Evolutionary conservation across 179 eudicot species (phyloP).

Genomic region (Nepenthes alata): DNA sequence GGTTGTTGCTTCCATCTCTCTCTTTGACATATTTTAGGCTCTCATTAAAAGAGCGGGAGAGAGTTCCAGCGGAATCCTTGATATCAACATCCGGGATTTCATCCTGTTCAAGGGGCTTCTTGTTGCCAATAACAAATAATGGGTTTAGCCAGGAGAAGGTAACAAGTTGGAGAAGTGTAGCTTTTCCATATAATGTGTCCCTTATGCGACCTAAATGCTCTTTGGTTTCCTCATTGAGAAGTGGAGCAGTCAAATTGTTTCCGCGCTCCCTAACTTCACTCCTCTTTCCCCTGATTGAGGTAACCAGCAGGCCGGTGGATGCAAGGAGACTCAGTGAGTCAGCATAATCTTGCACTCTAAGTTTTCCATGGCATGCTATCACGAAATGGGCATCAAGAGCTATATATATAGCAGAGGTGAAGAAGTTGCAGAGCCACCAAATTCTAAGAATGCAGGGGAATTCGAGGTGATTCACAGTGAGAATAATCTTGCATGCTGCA

Average conservation of each 20-base stretch:
- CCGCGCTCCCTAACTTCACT: constrained; percentile 11
- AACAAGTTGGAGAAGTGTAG: constrained; percentile 46
- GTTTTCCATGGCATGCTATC: constrained; percentile 17
- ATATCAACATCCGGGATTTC: constrained; percentile 70
- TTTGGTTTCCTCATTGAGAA: constrained; percentile 37
- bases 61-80: constrained; percentile 48
- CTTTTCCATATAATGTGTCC: constrained; percentile 54
- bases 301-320: constrained; percentile 33
- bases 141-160: constrained; percentile 92
- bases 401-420: constrained; percentile 29
- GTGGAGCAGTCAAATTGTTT: constrained; percentile 43
- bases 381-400: constrained; percentile 26
- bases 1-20: constrained; percentile 24
- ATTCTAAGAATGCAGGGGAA: constrained; percentile 54
- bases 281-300: constrained; percentile 46
- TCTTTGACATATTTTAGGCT: constrained; percentile 38
- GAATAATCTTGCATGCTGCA: constrained; percentile 19
- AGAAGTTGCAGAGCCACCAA: constrained; percentile 74
- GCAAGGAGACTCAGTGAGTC: constrained; percentile 37
- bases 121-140: constrained; percentile 57
- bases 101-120: constrained; percentile 64
- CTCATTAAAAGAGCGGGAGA: constrained; percentile 49
- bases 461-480: constrained; percentile 10
- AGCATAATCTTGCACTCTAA: constrained; percentile 26
- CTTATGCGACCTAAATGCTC: constrained; percentile 19